Base-by-base conservation (phyloP, 1,284 basidiomycete genomes). In the Coniophora puteana region DNA sequence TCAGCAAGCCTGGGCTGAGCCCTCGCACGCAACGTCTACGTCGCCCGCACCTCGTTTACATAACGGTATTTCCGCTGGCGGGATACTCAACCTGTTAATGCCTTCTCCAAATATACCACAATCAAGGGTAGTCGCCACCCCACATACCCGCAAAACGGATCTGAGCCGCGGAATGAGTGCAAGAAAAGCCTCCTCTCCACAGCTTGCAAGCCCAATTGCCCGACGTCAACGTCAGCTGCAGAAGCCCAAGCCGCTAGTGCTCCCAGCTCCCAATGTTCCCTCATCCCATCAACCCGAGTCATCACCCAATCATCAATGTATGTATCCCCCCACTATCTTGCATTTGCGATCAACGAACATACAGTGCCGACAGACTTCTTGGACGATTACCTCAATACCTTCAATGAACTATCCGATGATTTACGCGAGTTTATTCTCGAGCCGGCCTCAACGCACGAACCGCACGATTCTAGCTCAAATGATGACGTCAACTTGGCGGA, bases 281-380 rank as follows among this genome's bases (percentile, higher is more conserved):
- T n/a, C n/a, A n/a, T n/a, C n/a, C n/a, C n/a, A 17, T 20, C n/a
- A 35, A 35, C 33, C 17, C 23, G 8, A 35, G 33, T 35, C 13
- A 8, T 13, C 5, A 8, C 31, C 8, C 17, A 8, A 8, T 11
- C 17, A 33, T 8, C 8, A 8, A 20, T 6, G 23, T 10, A 20
- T 35, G 20, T 20, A 18, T 23, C 18, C 14, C 14, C 18, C 34
- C 29, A 16, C 18, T 14, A 14, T 22, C 37, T 11, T 27, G 22
- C 26, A 30, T n/a, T n/a, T n/a, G n/a, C n/a, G n/a, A n/a, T n/a
- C n/a, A n/a, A n/a, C n/a, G n/a, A n/a, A 41, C 38, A 46, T 37
- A 61, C 57, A n/a, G 74, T 64, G 46, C 58, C 82, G 32, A 82
- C 83, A 1, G 83, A 89, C 46, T 80, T 90, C 54, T 89, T 88